Conservation (phyloP, 73 alveolate species). For the Stentor roeselii region DNA sequence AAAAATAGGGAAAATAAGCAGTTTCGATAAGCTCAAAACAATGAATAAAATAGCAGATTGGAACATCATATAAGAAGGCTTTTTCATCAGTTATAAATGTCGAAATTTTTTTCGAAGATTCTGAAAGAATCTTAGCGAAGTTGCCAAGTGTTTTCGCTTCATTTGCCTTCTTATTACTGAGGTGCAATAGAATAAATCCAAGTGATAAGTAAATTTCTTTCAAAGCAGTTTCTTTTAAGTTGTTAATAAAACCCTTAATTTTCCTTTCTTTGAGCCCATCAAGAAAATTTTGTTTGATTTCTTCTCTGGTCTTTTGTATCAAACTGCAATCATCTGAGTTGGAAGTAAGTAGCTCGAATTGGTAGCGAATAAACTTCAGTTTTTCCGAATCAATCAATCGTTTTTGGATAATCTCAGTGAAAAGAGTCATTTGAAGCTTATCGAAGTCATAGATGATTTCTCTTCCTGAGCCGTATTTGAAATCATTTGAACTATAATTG, state of each 20-base stretch:
- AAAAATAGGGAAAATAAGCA: not conserved
- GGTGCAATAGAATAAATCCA: not conserved
- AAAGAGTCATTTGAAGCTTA: not conserved
- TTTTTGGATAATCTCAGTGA: not conserved
- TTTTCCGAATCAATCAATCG: not conserved
- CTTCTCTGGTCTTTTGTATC: not conserved
- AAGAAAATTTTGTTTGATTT: not conserved
- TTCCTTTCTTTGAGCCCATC: not conserved
- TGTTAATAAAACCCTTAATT: not conserved
- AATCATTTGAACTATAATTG: not conserved
- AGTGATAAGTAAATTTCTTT: constrained; percentile 10
- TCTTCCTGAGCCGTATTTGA: constrained; percentile 12
- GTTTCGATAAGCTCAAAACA: not conserved
- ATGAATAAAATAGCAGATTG: not conserved
- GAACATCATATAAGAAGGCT: not conserved
- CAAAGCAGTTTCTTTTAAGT: not conserved
- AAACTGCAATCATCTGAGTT: not conserved
- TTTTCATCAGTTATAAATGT: not conserved
- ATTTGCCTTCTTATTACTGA: not conserved
- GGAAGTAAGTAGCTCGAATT: constrained; percentile 1
- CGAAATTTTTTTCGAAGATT: not conserved
- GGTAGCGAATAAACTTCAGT: constrained; percentile 1
- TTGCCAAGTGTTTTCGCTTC: not conserved
- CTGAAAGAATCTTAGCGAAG: not conserved
- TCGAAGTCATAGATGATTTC: constrained; percentile 20